These are phyloP conservation scores for Fusarium sulawesiense DNA, from an alignment of 2,329 filamentous ascomycete genomes.

Conservation along the genomic window DNA sequence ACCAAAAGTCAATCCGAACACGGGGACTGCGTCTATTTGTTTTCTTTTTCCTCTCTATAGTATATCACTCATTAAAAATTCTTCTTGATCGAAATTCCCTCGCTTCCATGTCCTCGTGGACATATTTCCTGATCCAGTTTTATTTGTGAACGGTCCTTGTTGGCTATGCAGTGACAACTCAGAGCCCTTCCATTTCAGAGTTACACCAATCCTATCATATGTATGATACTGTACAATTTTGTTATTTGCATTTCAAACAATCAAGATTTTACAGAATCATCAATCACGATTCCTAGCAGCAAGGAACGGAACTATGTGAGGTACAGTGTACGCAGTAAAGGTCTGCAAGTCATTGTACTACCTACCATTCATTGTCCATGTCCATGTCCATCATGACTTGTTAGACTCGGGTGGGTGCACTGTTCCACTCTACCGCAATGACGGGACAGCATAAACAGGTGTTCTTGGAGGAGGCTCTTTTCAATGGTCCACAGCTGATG, in stretches of 20 bases:
- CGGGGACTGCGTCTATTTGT: slow-evolving; percentile 16
- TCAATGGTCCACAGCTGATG: slow-evolving; percentile 10
- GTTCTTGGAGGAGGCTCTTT: slow-evolving; percentile 14
- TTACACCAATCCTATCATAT: slow-evolving; percentile 25
- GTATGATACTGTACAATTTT: slow-evolving; percentile 3
- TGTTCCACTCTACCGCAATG: slow-evolving; percentile 31
- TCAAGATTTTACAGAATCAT: slow-evolving; percentile 1
- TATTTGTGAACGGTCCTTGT: slow-evolving; percentile 15
- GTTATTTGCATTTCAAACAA: not conserved
- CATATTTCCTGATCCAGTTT: slow-evolving; percentile 32
- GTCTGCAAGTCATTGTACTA: slow-evolving; percentile 36
- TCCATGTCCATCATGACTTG: slow-evolving; percentile 23
- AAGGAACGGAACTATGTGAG: not conserved
- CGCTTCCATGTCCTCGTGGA: slow-evolving; percentile 31
- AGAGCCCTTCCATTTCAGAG: slow-evolving; percentile 18
- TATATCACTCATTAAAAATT: slow-evolving; percentile 5
- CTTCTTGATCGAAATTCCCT: not conserved
- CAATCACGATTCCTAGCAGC: not conserved
- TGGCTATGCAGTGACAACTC: slow-evolving; percentile 48
- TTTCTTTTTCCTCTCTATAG: slow-evolving; percentile 4
- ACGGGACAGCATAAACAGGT: slow-evolving; percentile 12
- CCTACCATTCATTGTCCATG: slow-evolving; percentile 8
- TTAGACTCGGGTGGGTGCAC: slow-evolving; percentile 20
- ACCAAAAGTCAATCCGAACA: slow-evolving; percentile 30
- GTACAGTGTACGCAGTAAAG: not conserved